phyloP scores from a whole-genome alignment of 1,139 yeast species.

The Spathaspora sp. region DNA sequence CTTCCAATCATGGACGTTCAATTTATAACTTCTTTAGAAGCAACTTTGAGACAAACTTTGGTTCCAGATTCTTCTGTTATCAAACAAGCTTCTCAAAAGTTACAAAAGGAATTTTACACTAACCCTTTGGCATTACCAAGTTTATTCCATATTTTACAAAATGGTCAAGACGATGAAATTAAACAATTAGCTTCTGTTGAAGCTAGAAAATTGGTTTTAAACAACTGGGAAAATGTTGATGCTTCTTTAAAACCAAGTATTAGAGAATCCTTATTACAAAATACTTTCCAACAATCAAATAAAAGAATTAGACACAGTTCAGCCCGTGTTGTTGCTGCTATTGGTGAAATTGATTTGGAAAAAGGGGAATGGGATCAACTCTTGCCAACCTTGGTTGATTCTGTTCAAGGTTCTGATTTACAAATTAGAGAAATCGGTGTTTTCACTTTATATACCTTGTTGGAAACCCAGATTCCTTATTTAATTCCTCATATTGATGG shows the following conservation, averaged over 20 bases:
- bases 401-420: conserved; percentile 58
- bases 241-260: conserved; percentile 56
- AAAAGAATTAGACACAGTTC: conserved; percentile 83
- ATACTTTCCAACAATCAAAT: conserved; percentile 56
- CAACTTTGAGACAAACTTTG: conserved; percentile 71
- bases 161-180: conserved; percentile 58
- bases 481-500: conserved; percentile 63
- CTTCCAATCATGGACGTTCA: conserved; percentile 58
- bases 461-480: conserved; percentile 72
- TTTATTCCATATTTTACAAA: conserved; percentile 76
- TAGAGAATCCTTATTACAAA: conserved; percentile 64
- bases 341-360: conserved; percentile 73
- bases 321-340: conserved; percentile 85
- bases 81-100: conserved; percentile 76
- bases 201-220: conserved; percentile 76
- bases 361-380: conserved; percentile 74
- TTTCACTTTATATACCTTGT: conserved; percentile 71
- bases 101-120: conserved; percentile 73
- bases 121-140: conserved; percentile 77
- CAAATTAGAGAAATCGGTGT: conserved; percentile 82
- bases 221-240: conserved; percentile 68
- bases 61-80: conserved; percentile 76
- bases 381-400: conserved; percentile 67
- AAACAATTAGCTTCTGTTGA: conserved; percentile 94
- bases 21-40: conserved; percentile 69